A percentile compares a stretch with the other conserved stretches of the same genome.
Evolutionary conservation across 2,329 filamentous ascomycete genomes (phyloP).

Genomic region (Orbilia quercus): DNA sequence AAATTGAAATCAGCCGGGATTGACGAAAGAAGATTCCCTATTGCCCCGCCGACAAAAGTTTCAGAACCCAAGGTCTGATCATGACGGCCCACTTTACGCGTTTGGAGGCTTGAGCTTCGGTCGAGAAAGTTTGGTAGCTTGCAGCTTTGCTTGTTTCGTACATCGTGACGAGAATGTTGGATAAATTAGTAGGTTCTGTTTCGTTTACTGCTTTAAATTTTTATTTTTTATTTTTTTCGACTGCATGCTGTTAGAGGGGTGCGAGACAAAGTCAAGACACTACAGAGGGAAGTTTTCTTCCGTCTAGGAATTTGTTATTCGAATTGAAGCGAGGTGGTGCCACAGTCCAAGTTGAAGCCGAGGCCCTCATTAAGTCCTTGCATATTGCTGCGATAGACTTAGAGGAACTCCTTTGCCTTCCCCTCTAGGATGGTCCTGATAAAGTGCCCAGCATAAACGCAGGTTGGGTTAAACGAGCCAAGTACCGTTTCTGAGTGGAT

Average conservation of each 20-base stretch:
- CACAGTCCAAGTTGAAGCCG: conserved; percentile 12
- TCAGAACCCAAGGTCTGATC: conserved; percentile 14
- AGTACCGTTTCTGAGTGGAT: conserved; percentile 45
- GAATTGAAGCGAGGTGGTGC: conserved; percentile 22
- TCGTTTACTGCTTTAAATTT: too few relatives aligned
- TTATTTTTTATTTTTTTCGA: too few relatives aligned
- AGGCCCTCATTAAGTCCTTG: conserved; percentile 38
- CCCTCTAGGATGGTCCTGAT: conserved; percentile 50
- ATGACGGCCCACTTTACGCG: conserved; percentile 38
- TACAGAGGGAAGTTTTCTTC: conserved; percentile 1
- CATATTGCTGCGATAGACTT: conserved; percentile 30
- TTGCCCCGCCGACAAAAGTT: conserved; percentile 44
- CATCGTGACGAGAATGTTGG: conserved; percentile 45
- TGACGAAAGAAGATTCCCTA: conserved; percentile 22
- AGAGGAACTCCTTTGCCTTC: conserved; percentile 56
- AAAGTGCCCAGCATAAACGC: conserved; percentile 45
- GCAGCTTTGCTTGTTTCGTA: conserved; percentile 15
- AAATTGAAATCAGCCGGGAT: conserved; percentile 37
- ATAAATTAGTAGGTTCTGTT: too few relatives aligned
- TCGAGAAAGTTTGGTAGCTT: conserved; percentile 28
- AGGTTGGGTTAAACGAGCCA: conserved; percentile 40
- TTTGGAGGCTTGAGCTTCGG: conserved; percentile 24
- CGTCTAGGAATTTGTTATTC: conserved; percentile 16
- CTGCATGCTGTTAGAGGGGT: conserved; percentile 6
- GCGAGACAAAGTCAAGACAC: background rate